A percentile compares a stretch with the other conserved stretches of the same genome.
Evolutionary conservation across 129 eudicot species (phyloP).

Genomic region (Silybum marianum): DNA sequence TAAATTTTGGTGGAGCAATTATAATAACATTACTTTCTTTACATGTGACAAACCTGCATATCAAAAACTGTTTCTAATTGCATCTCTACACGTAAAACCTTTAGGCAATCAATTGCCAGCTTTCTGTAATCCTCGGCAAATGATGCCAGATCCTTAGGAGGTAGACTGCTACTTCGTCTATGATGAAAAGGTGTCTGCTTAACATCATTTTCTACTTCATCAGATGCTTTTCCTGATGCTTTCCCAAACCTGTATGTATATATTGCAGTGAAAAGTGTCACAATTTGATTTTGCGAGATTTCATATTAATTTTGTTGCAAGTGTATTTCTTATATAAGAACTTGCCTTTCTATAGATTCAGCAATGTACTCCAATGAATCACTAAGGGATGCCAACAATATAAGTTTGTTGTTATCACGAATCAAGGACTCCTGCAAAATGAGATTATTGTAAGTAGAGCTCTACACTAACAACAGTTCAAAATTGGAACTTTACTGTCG

Average conservation of each 20-base stretch:
- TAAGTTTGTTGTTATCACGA: conserved; percentile 95
- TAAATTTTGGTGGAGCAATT: too few species aligned
- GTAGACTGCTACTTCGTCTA: conserved; percentile 58
- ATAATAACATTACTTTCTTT: not conserved
- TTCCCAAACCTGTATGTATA: conserved; percentile 87
- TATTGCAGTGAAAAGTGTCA: not conserved
- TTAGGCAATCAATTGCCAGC: conserved; percentile 93
- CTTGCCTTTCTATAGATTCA: conserved; percentile 94
- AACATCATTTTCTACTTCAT: conserved; percentile 53
- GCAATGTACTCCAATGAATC: conserved; percentile 99
- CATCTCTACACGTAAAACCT: conserved; percentile 97
- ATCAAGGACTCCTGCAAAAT: conserved; percentile 80
- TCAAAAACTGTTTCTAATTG: conserved; percentile 89
- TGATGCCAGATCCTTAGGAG: conserved; percentile 84
- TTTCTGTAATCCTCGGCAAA: conserved; percentile 95
- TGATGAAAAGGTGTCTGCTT: conserved; percentile 42
- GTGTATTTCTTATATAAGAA: conserved; percentile 1
- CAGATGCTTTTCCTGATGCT: conserved; percentile 53
- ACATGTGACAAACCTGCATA: conserved; percentile 71
- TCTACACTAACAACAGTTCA: too few species aligned
- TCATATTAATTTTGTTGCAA: too few species aligned
- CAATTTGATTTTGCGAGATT: too few species aligned
- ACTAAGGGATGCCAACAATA: conserved; percentile 87
- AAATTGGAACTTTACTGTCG: too few species aligned
- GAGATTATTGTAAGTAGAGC: conserved; percentile 7